Evolutionary conservation across 495 filamentous ascomycete genomes (phyloP).

Genomic region (Penicillium arizonense): DNA sequence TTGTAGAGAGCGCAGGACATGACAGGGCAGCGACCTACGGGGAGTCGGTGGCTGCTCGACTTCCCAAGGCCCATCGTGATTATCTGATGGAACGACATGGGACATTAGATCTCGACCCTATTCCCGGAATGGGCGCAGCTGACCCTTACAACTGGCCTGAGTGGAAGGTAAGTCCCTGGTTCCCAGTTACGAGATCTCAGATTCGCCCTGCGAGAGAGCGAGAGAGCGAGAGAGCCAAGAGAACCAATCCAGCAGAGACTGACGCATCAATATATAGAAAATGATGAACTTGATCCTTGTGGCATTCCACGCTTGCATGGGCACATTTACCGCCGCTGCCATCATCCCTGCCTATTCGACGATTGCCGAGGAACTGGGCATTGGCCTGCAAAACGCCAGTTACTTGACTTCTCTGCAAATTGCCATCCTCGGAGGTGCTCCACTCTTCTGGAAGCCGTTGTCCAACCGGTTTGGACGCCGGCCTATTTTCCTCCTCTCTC

Average conservation of each 20-base stretch:
- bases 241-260: slow-evolving; percentile 1
- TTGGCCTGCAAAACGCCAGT: slow-evolving; percentile 39
- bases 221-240: not conserved
- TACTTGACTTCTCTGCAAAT: slow-evolving; percentile 54
- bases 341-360: slow-evolving; percentile 52
- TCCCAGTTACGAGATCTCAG: not conserved
- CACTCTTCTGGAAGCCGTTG: slow-evolving; percentile 56
- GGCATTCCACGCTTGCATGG: slow-evolving; percentile 55
- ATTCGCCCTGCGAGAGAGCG: not conserved
- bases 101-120: slow-evolving; percentile 51
- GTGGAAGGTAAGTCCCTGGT: slow-evolving; percentile 46
- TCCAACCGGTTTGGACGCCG: slow-evolving; percentile 56
- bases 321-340: slow-evolving; percentile 52
- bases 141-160: slow-evolving; percentile 57
- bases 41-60: slow-evolving; percentile 29
- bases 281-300: slow-evolving; percentile 50
- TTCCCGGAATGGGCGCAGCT: slow-evolving; percentile 47
- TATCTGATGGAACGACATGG: slow-evolving; percentile 55
- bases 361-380: slow-evolving; percentile 41
- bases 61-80: slow-evolving; percentile 43
- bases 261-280: slow-evolving; percentile 42
- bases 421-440: slow-evolving; percentile 45
- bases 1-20: slow-evolving; percentile 33
- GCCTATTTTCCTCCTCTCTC: slow-evolving; percentile 49
- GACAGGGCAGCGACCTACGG: slow-evolving; percentile 26